These are phyloP conservation scores for Xylaria hypoxylon DNA, from an alignment of 2,329 filamentous ascomycete species.

Conservation along the genomic window DNA sequence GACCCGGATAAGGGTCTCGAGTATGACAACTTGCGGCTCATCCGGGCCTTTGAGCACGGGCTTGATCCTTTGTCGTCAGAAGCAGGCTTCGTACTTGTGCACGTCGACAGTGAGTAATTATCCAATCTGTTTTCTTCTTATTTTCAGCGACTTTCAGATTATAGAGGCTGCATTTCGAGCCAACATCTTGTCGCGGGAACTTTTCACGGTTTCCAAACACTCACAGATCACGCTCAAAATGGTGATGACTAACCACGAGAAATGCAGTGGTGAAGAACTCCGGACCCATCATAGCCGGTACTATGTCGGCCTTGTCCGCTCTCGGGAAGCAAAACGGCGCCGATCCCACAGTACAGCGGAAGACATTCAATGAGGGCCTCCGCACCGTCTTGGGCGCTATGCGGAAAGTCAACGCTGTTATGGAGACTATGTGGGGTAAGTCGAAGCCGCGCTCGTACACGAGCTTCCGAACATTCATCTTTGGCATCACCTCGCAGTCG, in stretches of 20 bases:
- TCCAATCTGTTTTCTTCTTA: too few relatives aligned
- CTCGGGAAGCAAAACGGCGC: slow-evolving; percentile 51
- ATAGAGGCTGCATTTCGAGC: background rate
- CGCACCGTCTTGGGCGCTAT: slow-evolving; percentile 71
- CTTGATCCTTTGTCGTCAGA: slow-evolving; percentile 89
- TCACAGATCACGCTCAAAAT: background rate
- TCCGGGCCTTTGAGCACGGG: slow-evolving; percentile 91
- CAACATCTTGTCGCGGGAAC: background rate
- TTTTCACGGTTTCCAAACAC: background rate
- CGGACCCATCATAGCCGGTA: slow-evolving; percentile 78
- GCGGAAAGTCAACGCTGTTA: slow-evolving; percentile 78
- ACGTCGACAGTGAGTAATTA: slow-evolving; percentile 74
- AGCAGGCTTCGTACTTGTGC: slow-evolving; percentile 94
- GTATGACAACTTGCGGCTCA: slow-evolving; percentile 79
- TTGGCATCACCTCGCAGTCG: slow-evolving; percentile 90
- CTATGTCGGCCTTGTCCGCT: slow-evolving; percentile 70
- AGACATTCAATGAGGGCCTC: slow-evolving; percentile 73
- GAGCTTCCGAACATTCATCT: slow-evolving; percentile 95
- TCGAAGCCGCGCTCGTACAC: slow-evolving; percentile 87
- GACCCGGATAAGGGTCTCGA: slow-evolving; percentile 68
- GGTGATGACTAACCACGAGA: background rate
- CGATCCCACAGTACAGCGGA: slow-evolving; percentile 55
- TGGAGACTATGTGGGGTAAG: slow-evolving; percentile 93
- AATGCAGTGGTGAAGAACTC: slow-evolving; percentile 82
- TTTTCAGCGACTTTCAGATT: background rate